Base-by-base conservation (phyloP, 2,329 filamentous ascomycete genomes). In the Aspergillus pseudoterreus region DNA sequence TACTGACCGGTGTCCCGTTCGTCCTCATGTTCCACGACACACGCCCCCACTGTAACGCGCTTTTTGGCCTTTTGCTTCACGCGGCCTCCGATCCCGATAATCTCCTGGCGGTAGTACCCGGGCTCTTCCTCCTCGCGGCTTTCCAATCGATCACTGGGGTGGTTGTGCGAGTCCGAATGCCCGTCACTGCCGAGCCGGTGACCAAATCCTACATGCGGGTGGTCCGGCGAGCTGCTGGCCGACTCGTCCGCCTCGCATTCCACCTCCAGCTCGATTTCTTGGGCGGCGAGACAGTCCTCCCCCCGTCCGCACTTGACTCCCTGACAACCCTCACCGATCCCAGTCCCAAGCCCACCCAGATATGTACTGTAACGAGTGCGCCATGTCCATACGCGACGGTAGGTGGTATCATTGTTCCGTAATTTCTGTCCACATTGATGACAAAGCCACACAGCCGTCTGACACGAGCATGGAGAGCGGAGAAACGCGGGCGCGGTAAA, bases 31-130 rank as follows among this genome's bases (percentile, higher is more conserved):
- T 96, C 90, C 55, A 87, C 87, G 11, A 96, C 92, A 55, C 87
- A 90, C 4, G 87, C 88, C 1, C 92, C 92, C 0, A 96, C 85
- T 53, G 81, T 82, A 5, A 95, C 83, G 74, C 90, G 86, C 63
- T 86, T 86, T 62, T 94, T 89, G n/a, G 88, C 79, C 73, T 92
- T 95, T 55, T 86, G 88, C 77, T 95, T 95, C 48, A 96, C 83
- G 12, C 87, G 82, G 0, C 92, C 92, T 10, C 92, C 92, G 42
- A 96, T 88, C 2, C 92, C 92, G 64, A 95, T 90, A 54, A 96
- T 88, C 71, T 96, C 92, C 65, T 96, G 91, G 39, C 88, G 80
- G 51, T 85, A 80, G 65, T 96, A 96, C 3, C 91, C 91, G 0
- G 88, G 79, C 52, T 65, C 72, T 55, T 75, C 75, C 33, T 70